These are phyloP conservation scores for Monosporascus sp. DNA, from an alignment of 2,329 filamentous ascomycete genomes.

Conservation along the genomic window DNA sequence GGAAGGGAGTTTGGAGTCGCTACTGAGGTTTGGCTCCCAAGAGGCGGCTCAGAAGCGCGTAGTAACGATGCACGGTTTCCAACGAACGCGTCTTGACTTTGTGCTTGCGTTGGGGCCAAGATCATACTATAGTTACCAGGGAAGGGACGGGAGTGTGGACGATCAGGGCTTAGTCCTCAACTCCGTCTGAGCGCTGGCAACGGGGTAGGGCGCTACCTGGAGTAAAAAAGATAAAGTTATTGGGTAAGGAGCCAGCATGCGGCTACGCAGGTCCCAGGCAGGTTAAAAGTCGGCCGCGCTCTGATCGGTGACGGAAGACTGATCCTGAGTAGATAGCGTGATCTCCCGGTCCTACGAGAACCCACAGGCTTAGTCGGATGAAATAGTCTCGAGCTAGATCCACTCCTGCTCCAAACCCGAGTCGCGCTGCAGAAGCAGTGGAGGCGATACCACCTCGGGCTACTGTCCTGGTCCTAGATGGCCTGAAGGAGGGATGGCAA, in stretches of 20 bases:
- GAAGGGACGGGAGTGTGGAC: constrained; percentile 19
- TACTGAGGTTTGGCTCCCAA: constrained; percentile 24
- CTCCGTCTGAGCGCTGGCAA: constrained; percentile 25
- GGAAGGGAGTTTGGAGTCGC: constrained; percentile 25
- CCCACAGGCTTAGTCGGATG: constrained; percentile 19
- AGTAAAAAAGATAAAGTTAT: constrained; percentile 28
- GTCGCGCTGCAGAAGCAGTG: constrained; percentile 20
- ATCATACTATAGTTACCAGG: constrained; percentile 28
- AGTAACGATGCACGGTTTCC: constrained; percentile 25
- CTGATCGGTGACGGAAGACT: constrained; percentile 23
- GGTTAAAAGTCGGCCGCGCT: constrained; percentile 32
- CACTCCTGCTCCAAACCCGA: constrained; percentile 23
- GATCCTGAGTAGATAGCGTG: constrained; percentile 29
- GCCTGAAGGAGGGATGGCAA: constrained; percentile 17
- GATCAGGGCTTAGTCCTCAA: constrained; percentile 29
- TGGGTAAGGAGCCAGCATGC: constrained; percentile 25
- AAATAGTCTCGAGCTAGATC: constrained; percentile 23
- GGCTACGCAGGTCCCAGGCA: constrained; percentile 24
- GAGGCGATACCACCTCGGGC: constrained; percentile 11
- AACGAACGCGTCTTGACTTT: constrained; percentile 25
- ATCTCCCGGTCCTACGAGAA: constrained; percentile 20
- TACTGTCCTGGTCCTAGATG: constrained; percentile 5
- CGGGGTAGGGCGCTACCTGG: constrained; percentile 23
- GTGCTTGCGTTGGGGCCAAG: constrained; percentile 26
- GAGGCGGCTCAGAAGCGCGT: constrained; percentile 21